These are phyloP conservation scores for Naganishia liquefaciens DNA, from an alignment of 1,284 basidiomycete genomes.

Conservation along the genomic window DNA sequence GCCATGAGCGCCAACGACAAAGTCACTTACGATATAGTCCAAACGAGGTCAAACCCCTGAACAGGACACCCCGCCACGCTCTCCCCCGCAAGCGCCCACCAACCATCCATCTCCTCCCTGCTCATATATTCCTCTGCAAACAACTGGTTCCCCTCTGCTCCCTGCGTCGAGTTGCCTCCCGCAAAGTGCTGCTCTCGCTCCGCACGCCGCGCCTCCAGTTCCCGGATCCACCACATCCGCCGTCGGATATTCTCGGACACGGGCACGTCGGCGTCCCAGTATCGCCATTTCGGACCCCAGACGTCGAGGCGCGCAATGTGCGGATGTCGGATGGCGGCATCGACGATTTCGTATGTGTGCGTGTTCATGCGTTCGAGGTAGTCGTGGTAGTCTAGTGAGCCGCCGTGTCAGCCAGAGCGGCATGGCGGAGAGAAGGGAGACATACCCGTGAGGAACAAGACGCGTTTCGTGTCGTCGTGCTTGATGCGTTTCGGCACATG, in stretches of 20 bases:
- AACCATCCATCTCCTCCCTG: conserved; percentile 27
- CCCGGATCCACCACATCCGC: conserved; percentile 40
- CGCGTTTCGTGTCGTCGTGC: conserved; percentile 35
- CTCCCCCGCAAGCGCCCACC: conserved; percentile 11
- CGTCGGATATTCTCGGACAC: conserved; percentile 49
- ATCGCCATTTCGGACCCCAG: conserved; percentile 53
- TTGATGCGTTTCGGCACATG: conserved; percentile 36
- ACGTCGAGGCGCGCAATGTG: conserved; percentile 46
- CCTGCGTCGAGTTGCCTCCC: conserved; percentile 7
- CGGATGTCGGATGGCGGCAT: conserved; percentile 52
- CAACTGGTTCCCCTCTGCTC: conserved; percentile 23
- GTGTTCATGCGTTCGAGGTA: conserved; percentile 54
- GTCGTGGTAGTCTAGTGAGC: conserved; percentile 44
- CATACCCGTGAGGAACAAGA: conserved; percentile 53
- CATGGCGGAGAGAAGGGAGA: conserved; percentile 8
- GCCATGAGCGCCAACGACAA: not conserved
- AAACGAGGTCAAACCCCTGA: conserved; percentile 46
- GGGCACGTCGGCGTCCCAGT: conserved; percentile 45
- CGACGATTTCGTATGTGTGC: conserved; percentile 53
- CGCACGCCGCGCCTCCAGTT: conserved; percentile 37
- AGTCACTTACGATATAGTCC: conserved; percentile 49
- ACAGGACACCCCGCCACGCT: conserved; percentile 38
- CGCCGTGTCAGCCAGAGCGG: too few relatives aligned
- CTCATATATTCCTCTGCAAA: conserved; percentile 17
- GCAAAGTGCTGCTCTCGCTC: conserved; percentile 29